A percentile compares a stretch with the other conserved stretches of the same genome.
These are phyloP conservation scores for Hirschfeldia incana DNA, from an alignment of 345 rosid species.

Conservation along the genomic window DNA sequence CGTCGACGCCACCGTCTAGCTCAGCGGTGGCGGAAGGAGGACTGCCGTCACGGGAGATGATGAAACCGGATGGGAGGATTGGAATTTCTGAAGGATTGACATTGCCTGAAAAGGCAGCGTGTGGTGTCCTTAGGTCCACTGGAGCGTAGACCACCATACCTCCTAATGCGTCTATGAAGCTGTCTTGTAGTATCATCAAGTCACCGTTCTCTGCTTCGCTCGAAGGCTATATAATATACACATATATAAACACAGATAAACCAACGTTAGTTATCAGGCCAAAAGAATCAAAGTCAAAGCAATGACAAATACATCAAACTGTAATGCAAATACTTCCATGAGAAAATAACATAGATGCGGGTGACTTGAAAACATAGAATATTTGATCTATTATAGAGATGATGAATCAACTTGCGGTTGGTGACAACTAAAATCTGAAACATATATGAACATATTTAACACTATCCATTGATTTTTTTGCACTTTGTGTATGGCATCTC, in stretches of 20 bases:
- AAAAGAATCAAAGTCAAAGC: background rate
- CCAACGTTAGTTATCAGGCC: background rate
- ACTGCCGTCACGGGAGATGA: constrained; percentile 56
- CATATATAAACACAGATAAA: background rate
- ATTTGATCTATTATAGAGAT: background rate
- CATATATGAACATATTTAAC: background rate
- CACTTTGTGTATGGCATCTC: background rate
- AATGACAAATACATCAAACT: background rate
- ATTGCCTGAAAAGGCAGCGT: constrained; percentile 43
- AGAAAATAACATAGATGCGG: background rate
- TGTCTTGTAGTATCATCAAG: constrained; percentile 66
- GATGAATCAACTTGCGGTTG: background rate
- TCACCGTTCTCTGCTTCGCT: constrained; percentile 10
- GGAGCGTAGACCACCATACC: constrained; percentile 68
- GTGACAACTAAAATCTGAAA: background rate
- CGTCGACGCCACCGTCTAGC: constrained; percentile 4
- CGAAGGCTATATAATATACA: constrained; percentile 8
- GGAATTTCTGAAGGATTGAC: constrained; percentile 43
- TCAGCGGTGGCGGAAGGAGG: background rate
- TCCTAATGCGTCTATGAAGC: constrained; percentile 49
- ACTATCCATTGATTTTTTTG: background rate
- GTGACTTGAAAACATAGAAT: background rate
- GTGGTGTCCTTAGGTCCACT: constrained; percentile 43
- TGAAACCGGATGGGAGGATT: constrained; percentile 78
- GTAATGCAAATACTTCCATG: background rate